Evolutionary conservation across 1,139 yeast species (phyloP).

Genomic region (Magnusiomyces ingens): DNA sequence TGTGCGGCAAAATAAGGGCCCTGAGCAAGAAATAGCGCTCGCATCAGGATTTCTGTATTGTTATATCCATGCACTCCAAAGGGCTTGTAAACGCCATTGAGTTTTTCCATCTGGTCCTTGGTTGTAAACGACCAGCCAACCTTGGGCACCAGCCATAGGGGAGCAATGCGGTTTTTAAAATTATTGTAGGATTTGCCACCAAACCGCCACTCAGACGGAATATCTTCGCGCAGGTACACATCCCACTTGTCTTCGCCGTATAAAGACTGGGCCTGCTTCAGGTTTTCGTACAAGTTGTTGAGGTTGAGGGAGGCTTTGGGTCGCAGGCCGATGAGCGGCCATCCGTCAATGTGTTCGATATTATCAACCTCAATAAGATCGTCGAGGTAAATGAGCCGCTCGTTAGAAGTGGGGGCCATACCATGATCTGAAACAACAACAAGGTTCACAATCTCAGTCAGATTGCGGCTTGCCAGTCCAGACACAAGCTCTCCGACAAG

Average conservation of each 20-base stretch:
- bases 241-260: slow-evolving; percentile 37
- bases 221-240: slow-evolving; percentile 49
- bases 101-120: slow-evolving; percentile 41
- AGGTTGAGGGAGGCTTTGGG: slow-evolving; percentile 40
- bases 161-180: slow-evolving; percentile 63
- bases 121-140: slow-evolving; percentile 78
- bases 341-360: slow-evolving; percentile 68
- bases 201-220: slow-evolving; percentile 61
- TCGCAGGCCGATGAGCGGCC: slow-evolving; percentile 80
- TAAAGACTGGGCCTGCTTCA: slow-evolving; percentile 25
- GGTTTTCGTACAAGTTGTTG: slow-evolving; percentile 37
- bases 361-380: slow-evolving; percentile 51
- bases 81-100: slow-evolving; percentile 46
- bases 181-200: slow-evolving; percentile 45
- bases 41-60: slow-evolving; percentile 68
- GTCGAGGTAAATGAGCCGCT: slow-evolving; percentile 58
- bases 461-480: slow-evolving; percentile 48
- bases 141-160: slow-evolving; percentile 76
- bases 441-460: slow-evolving; percentile 61
- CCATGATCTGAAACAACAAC: slow-evolving; percentile 87
- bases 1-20: slow-evolving; percentile 52
- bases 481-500: slow-evolving; percentile 47
- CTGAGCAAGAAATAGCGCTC: slow-evolving; percentile 69
- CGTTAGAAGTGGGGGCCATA: slow-evolving; percentile 78
- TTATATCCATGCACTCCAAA: slow-evolving; percentile 83